Evolutionary conservation across 331 rosid species (phyloP).

Genomic region (Quercus phellos): DNA sequence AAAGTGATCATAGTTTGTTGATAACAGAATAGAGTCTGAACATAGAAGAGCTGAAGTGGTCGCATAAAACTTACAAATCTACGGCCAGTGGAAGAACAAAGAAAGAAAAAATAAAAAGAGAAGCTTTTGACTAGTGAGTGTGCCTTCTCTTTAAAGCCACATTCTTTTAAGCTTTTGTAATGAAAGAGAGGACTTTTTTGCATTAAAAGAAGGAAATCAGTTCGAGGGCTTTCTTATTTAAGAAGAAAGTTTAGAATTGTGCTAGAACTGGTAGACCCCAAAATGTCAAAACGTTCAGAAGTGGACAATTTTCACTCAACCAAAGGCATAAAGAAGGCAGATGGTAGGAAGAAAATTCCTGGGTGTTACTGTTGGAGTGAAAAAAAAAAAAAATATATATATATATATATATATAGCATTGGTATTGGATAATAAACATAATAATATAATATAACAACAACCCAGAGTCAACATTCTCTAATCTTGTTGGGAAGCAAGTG

Average conservation of each 20-base stretch:
- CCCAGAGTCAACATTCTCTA: slow-evolving; percentile 57
- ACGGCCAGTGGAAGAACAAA: slow-evolving; percentile 33
- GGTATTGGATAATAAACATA: no score
- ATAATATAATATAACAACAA: neutral
- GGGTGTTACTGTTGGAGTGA: slow-evolving; percentile 16
- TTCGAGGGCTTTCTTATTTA: slow-evolving; percentile 40
- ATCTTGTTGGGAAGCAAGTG: slow-evolving; percentile 69
- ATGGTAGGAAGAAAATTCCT: slow-evolving; percentile 35
- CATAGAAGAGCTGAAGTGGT: slow-evolving; percentile 28
- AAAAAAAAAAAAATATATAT: neutral
- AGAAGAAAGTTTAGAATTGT: slow-evolving; percentile 34
- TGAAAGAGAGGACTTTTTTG: slow-evolving; percentile 39
- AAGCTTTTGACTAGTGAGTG: slow-evolving; percentile 38
- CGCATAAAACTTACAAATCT: slow-evolving; percentile 32
- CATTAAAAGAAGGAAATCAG: slow-evolving; percentile 53
- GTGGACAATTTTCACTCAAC: slow-evolving; percentile 37
- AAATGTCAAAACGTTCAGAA: slow-evolving; percentile 65
- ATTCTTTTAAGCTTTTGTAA: slow-evolving; percentile 41
- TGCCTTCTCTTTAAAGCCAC: slow-evolving; percentile 33
- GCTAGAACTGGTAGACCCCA: slow-evolving; percentile 33
- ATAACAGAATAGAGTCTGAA: slow-evolving; percentile 25
- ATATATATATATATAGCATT: neutral
- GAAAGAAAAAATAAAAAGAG: slow-evolving; percentile 39
- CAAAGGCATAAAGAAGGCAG: slow-evolving; percentile 34
- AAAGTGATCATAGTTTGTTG: slow-evolving; percentile 36